Evolutionary conservation across 257 asterid species (phyloP).

Genomic region (Solanum clarkiae): DNA sequence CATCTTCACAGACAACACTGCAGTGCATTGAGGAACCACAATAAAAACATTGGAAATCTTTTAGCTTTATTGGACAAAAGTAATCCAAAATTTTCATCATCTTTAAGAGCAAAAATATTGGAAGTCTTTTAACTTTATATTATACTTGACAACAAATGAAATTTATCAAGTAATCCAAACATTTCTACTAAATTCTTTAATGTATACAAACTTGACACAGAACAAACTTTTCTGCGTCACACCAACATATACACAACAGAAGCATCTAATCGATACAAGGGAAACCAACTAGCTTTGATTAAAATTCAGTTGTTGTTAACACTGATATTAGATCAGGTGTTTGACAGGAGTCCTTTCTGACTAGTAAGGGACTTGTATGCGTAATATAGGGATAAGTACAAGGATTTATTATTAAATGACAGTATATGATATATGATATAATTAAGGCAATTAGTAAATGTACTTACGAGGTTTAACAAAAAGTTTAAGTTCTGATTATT

Average conservation of each 20-base stretch:
- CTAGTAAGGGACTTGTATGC: background rate
- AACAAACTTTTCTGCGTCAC: background rate
- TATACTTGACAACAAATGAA: background rate
- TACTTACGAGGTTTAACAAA: background rate
- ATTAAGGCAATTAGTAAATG: background rate
- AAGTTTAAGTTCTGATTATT: background rate
- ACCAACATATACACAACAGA: background rate
- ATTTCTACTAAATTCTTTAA: background rate
- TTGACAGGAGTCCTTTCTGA: background rate
- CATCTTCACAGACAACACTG: conserved; percentile 90
- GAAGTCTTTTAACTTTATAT: background rate
- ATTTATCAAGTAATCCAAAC: background rate
- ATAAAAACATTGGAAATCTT: background rate
- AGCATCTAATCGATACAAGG: background rate
- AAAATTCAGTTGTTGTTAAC: background rate
- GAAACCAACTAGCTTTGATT: background rate
- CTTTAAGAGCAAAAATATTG: background rate
- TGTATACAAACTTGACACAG: background rate
- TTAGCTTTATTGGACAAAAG: background rate
- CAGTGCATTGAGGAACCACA: background rate
- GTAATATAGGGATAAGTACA: background rate
- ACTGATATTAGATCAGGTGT: background rate
- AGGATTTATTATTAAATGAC: background rate
- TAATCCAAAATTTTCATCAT: too few relatives aligned
- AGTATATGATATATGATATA: background rate